Evolutionary conservation across 805 yeast genomes (phyloP), one percentile per base, ranked within the genome.

Genomic region (Komagataella kurtzmanii): DNA sequence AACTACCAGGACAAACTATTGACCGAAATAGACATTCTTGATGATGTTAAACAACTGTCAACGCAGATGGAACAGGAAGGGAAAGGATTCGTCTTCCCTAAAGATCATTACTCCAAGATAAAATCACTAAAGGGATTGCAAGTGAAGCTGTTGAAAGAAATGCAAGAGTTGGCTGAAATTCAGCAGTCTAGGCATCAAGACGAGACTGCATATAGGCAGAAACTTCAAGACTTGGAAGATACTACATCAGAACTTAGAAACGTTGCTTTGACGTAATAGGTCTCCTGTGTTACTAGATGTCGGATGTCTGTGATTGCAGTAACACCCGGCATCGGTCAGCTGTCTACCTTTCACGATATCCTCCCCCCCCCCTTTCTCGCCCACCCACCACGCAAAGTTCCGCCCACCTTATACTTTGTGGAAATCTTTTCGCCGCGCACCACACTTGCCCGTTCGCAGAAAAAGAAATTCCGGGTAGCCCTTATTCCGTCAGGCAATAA

Each of bases 11-110:
- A 87, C 65, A 75, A 76, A 59, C 71, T 87, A 48, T 90, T 96
- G 95, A 82, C 91, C 6, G 95, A 88, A 57, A 81, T 89, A 49
- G 96, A 86, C 59, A 83, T 86, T 0, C 71, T 91, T 55, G 90
- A 88, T 56, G 95, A 87, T 56, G 93, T 88, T 6, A 76, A 77
- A 52, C 72, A 71, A 50, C 72, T 83, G 70, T 79, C 87, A 1
- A 59, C 59, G 17, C 70, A 73, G 46, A 73, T 74, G 3, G 58
- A 66, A 48, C 57, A 59, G 56, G 74, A 64, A 49, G 74, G 73
- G 46, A 72, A 74, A n/a, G 76, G 71, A 59, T 80, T 81, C 60
- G 76, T 76, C 52, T 70, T 66, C 4, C 40, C 40, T 14, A 30
- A 30, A 30, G 63, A 69, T 46, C 84, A 83, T 60, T 69, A 72